Evolutionary conservation across 2,329 filamentous ascomycete genomes (phyloP), one percentile per base, ranked within the genome.

Genomic region (Hypomyces rosellus): DNA sequence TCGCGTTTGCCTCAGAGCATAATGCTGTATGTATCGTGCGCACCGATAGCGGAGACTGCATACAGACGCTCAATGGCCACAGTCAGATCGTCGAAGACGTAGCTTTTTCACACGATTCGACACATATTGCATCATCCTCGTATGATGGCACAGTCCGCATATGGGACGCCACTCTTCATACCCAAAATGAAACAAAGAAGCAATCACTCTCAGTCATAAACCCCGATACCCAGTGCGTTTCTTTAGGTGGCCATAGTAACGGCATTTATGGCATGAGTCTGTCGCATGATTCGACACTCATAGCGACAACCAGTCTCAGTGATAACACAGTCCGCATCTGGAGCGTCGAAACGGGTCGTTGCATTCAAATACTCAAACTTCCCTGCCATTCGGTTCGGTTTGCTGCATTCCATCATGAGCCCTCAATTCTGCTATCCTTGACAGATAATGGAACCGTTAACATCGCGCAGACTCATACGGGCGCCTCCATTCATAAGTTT

Each of bases 71-170:
- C 1, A 39, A 50, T 20, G 30, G 47, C 20, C 25, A 51, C 18
- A n/a, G n/a, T n/a, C n/a, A n/a, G n/a, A n/a, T n/a, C n/a, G n/a
- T n/a, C n/a, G n/a, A n/a, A n/a, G n/a, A n/a, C n/a, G n/a, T n/a
- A n/a, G n/a, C n/a, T n/a, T 46, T 52, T 34, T 53, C 48, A 30
- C 50, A 47, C 14, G 33, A 53, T 16, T 41, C 37, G 30, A 39
- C 45, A 11, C 45, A 11, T 18, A 20, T 47, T 8, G 45, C 13
- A 41, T 47, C 37, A 34, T 22, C 11, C 38, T 34, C 45, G 20
- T 5, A 25, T 8, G 41, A 43, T 30, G 13, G 22, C 12, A 25
- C 41, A n/a, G 41, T 43, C 41, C 41, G 20, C 7, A 14, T 25
- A 6, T 43, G 41, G 41, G 22, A 30, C 15, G 8, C 20, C 30